phyloP scores from a whole-genome alignment of 2,329 filamentous ascomycete species.

The Sclerotiophoma versabilis region DNA sequence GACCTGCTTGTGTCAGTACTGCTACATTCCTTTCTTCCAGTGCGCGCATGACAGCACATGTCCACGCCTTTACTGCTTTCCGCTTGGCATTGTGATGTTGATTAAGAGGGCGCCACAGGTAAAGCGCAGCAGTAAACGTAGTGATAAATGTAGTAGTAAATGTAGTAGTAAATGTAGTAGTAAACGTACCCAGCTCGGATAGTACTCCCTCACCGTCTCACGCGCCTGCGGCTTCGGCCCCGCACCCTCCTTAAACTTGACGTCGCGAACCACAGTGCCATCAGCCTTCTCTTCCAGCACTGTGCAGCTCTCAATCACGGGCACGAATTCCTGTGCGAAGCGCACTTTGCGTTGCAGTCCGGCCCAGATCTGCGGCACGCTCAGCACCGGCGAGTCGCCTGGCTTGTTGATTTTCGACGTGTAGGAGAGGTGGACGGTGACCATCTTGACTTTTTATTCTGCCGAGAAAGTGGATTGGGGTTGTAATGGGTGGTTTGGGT shows the following conservation, averaged over 20 bases:
- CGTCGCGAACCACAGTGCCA: constrained; percentile 45
- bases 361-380: constrained; percentile 50
- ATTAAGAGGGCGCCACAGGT: background rate
- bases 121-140: constrained; percentile 31
- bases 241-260: constrained; percentile 50
- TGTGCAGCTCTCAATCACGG: constrained; percentile 51
- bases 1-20: constrained; percentile 39
- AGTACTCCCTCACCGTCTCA: constrained; percentile 51
- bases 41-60: too few species aligned
- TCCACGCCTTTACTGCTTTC: too few species aligned
- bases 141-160: background rate
- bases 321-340: constrained; percentile 55
- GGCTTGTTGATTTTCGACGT: constrained; percentile 56
- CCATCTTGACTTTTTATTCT: constrained; percentile 40
- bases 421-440: constrained; percentile 51
- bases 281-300: constrained; percentile 51
- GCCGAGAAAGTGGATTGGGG: background rate
- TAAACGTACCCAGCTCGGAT: constrained; percentile 50
- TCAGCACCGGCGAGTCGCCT: constrained; percentile 48
- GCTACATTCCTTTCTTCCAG: background rate
- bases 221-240: constrained; percentile 39
- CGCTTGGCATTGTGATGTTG: too few species aligned
- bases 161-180: constrained; percentile 25
- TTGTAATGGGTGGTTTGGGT: background rate
- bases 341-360: constrained; percentile 57